Percentiles rank a stretch among this genome's conserved stretches.
phyloP scores from a whole-genome alignment of 164 flowering plant species.

The Berberis vulgaris region DNA sequence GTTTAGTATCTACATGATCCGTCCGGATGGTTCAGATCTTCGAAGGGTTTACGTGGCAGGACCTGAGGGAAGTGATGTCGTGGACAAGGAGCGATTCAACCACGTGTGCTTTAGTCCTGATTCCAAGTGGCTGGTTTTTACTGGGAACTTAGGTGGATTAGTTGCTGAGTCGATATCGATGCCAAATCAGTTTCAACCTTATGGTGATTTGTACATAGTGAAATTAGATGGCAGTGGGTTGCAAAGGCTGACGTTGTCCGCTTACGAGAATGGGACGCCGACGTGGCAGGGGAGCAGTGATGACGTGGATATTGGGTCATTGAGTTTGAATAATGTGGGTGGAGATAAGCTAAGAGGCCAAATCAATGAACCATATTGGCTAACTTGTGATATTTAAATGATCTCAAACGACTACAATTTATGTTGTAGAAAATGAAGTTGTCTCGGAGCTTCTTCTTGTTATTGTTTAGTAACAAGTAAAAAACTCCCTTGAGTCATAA shows the following conservation, averaged over 20 bases:
- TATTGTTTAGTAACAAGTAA: too few relatives aligned
- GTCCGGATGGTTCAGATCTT: slow-evolving; percentile 19
- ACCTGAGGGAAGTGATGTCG: slow-evolving; percentile 29
- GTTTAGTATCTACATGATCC: slow-evolving; percentile 33
- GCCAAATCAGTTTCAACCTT: slow-evolving; percentile 92
- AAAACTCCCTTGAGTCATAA: too few relatives aligned
- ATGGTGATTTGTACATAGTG: slow-evolving; percentile 59
- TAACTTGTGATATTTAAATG: slow-evolving; percentile 31
- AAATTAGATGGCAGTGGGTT: slow-evolving; percentile 69
- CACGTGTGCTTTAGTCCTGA: slow-evolving; percentile 77
- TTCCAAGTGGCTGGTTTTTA: slow-evolving; percentile 64
- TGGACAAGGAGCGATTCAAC: slow-evolving; percentile 66
- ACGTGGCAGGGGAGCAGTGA: slow-evolving; percentile 36
- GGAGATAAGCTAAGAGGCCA: slow-evolving; percentile 48
- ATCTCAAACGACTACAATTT: too few relatives aligned
- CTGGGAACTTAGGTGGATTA: slow-evolving; percentile 63
- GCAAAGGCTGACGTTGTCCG: slow-evolving; percentile 75
- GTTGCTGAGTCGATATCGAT: slow-evolving; percentile 71
- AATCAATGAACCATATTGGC: slow-evolving; percentile 65
- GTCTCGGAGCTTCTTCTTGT: too few relatives aligned
- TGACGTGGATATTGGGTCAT: slow-evolving; percentile 16
- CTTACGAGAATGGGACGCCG: slow-evolving; percentile 86
- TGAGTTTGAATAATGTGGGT: slow-evolving; percentile 22
- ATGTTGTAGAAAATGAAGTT: too few relatives aligned
- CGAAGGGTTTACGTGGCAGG: slow-evolving; percentile 53